A percentile compares a stretch with the other conserved stretches of the same genome.
phyloP scores from a whole-genome alignment of 1,284 basidiomycete genomes.

The Ganoderma sinense region DNA sequence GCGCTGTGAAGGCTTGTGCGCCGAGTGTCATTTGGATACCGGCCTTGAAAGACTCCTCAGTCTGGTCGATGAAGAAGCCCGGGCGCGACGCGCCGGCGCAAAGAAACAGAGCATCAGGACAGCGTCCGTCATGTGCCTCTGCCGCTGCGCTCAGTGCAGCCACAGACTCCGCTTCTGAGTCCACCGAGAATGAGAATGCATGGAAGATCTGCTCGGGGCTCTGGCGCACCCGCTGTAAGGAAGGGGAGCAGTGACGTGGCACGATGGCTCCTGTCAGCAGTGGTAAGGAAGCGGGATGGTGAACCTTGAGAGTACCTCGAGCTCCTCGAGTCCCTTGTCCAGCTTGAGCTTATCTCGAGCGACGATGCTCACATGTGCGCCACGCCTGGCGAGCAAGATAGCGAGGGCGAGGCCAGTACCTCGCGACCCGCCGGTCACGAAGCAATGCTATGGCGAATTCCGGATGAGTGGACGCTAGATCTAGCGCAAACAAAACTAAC shows the following conservation, averaged over 20 bases:
- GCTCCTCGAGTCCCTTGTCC: constrained; percentile 59
- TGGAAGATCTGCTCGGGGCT: constrained; percentile 64
- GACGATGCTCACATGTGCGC: constrained; percentile 86
- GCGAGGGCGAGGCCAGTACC: constrained; percentile 84
- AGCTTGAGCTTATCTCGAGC: constrained; percentile 74
- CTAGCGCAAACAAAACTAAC: neutral
- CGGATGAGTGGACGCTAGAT: neutral
- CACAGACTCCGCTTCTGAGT: constrained; percentile 52
- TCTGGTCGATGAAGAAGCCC: constrained; percentile 77
- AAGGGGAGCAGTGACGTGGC: constrained; percentile 14
- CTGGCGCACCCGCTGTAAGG: constrained; percentile 51
- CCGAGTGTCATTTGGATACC: constrained; percentile 75
- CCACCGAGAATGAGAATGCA: constrained; percentile 70
- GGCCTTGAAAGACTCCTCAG: constrained; percentile 61
- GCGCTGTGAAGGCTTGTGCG: constrained; percentile 81
- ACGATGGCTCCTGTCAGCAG: neutral
- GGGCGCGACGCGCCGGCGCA: constrained; percentile 81
- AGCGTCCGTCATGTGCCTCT: constrained; percentile 54
- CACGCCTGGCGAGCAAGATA: constrained; percentile 67
- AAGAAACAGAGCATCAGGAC: constrained; percentile 80
- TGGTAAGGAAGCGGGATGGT: no score
- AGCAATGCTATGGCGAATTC: constrained; percentile 62
- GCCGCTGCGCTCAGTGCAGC: constrained; percentile 71
- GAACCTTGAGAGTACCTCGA: constrained; percentile 61
- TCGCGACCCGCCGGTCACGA: constrained; percentile 85